phyloP scores from a whole-genome alignment of 148 eudicot genomes.

The Diospyros kaki region DNA sequence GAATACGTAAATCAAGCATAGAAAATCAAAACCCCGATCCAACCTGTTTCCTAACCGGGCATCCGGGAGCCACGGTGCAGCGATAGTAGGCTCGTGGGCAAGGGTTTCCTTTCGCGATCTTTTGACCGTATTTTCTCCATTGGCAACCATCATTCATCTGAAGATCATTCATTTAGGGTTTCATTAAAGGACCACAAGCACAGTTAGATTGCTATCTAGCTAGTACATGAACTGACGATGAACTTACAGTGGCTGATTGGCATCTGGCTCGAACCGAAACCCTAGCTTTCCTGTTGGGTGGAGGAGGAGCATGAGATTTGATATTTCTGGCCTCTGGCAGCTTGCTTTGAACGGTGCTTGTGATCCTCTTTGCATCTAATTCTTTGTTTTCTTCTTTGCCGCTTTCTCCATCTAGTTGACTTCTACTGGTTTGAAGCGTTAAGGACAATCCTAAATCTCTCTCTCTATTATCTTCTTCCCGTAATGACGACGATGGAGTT shows the following conservation, averaged over 20 bases:
- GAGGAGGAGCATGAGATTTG: slow-evolving; percentile 23
- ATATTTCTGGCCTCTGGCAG: slow-evolving; percentile 21
- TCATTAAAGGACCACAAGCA: no score
- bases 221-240: not conserved
- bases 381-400: slow-evolving; percentile 14
- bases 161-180: no score
- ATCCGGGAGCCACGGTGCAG: slow-evolving; percentile 55
- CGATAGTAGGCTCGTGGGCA: slow-evolving; percentile 65
- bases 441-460: slow-evolving; percentile 50
- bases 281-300: slow-evolving; percentile 53
- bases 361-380: slow-evolving; percentile 12
- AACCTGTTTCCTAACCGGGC: slow-evolving; percentile 63
- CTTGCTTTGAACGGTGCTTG: slow-evolving; percentile 18
- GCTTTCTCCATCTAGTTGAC: slow-evolving; percentile 14
- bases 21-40: not conserved
- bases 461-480: slow-evolving; percentile 22
- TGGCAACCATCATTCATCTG: slow-evolving; percentile 70
- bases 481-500: slow-evolving; percentile 13
- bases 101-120: slow-evolving; percentile 56
- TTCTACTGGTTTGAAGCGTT: slow-evolving; percentile 23
- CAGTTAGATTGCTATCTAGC: no score
- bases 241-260: slow-evolving; percentile 55
- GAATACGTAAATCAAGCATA: not conserved
- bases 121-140: slow-evolving; percentile 67
- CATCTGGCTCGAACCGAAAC: slow-evolving; percentile 66